These are phyloP conservation scores for Meyerozyma carpophila DNA, from an alignment of 1,139 yeast genomes.

Conservation along the genomic window DNA sequence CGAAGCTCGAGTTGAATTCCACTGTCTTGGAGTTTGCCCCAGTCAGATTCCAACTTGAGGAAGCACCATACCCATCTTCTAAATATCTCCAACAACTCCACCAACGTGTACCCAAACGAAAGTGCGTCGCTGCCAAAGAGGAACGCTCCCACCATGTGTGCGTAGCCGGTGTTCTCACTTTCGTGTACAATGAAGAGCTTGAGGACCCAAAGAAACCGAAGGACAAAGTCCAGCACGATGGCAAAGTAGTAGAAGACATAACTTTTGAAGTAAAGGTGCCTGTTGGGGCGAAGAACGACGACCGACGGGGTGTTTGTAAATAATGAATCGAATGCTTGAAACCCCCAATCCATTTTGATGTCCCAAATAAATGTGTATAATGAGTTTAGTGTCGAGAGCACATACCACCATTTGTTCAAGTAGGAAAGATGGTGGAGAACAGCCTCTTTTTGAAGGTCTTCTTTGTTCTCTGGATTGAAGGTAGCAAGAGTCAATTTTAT, in stretches of 20 bases:
- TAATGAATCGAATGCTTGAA: conserved; percentile 44
- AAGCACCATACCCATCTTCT: conserved; percentile 91
- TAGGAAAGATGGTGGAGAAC: conserved; percentile 13
- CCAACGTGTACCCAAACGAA: conserved; percentile 53
- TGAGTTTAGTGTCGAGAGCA: conserved; percentile 57
- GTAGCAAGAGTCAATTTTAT: conserved; percentile 21
- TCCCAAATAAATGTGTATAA: conserved; percentile 86
- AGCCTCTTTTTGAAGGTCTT: conserved; percentile 9
- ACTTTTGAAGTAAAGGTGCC: conserved; percentile 21
- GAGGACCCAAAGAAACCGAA: conserved; percentile 75
- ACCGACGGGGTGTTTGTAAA: conserved; percentile 7
- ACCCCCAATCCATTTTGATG: conserved; percentile 81
- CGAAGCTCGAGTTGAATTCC: background rate
- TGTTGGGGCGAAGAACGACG: conserved; percentile 9
- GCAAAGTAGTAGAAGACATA: conserved; percentile 36
- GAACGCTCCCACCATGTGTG: conserved; percentile 15
- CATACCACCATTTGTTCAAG: conserved; percentile 42
- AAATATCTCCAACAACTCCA: conserved; percentile 69
- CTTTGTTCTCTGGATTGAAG: conserved; percentile 5
- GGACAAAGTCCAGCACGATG: conserved; percentile 52
- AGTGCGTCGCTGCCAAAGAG: conserved; percentile 43
- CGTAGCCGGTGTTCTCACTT: conserved; percentile 8
- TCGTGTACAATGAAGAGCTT: conserved; percentile 36
- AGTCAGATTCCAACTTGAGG: conserved; percentile 78
- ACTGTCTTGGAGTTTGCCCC: conserved; percentile 28